Evolutionary conservation across 768 basidiomycete species (phyloP).

Genomic region (Erythrobasidium yunnanense): DNA sequence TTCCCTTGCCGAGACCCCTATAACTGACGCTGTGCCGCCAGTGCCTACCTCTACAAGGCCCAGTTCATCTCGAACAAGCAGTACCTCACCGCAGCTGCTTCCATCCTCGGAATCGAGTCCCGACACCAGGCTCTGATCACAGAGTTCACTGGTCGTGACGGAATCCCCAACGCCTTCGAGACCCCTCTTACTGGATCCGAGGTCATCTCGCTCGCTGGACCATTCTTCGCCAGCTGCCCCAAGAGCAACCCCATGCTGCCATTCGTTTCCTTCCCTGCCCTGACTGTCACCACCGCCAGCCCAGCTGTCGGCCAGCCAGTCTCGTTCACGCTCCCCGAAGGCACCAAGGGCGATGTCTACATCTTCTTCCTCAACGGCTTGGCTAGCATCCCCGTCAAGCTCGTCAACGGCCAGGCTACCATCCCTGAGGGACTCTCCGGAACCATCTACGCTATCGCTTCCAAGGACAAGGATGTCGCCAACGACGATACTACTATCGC

Average conservation of each 20-base stretch:
- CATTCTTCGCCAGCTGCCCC: slow-evolving; percentile 49
- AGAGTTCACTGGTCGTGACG: slow-evolving; percentile 47
- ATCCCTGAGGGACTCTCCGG: background rate
- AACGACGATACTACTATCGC: background rate
- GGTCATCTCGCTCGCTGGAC: slow-evolving; percentile 47
- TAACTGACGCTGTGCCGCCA: background rate
- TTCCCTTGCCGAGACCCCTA: background rate
- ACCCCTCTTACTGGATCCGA: slow-evolving; percentile 40
- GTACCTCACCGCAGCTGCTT: slow-evolving; percentile 46
- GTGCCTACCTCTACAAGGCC: slow-evolving; percentile 4
- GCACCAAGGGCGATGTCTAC: background rate
- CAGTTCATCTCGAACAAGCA: slow-evolving; percentile 26
- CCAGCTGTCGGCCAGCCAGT: slow-evolving; percentile 52
- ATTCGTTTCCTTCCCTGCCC: slow-evolving; percentile 52
- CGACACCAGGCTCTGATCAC: slow-evolving; percentile 58
- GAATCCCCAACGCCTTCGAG: slow-evolving; percentile 56
- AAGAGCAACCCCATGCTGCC: slow-evolving; percentile 54
- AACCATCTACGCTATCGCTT: background rate
- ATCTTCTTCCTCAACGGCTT: background rate
- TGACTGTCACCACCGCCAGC: slow-evolving; percentile 87
- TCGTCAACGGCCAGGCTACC: background rate
- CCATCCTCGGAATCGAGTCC: slow-evolving; percentile 43
- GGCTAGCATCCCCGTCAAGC: background rate
- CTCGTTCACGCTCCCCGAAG: background rate
- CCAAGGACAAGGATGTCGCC: background rate